A percentile compares a stretch with the other conserved stretches of the same genome.
Evolutionary conservation across 805 yeast genomes (phyloP).

Genomic region (Schizosaccharomyces osmophilus): DNA sequence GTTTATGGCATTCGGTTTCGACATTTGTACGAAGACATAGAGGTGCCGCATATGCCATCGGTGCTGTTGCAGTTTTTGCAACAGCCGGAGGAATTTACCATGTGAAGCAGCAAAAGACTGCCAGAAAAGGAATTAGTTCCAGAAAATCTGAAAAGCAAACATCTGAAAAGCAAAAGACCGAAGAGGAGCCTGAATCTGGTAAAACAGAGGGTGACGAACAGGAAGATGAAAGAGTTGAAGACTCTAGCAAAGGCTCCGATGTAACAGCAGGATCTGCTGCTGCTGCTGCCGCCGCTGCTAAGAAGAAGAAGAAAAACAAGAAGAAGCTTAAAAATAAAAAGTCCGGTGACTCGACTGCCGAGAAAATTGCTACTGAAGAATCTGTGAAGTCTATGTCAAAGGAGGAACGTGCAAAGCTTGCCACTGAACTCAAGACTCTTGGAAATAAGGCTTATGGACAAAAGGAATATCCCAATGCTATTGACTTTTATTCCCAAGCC

Average conservation of each 20-base stretch:
- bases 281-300: slow-evolving; percentile 4
- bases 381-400: slow-evolving; percentile 9
- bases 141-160: slow-evolving; percentile 3
- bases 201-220: slow-evolving; percentile 1
- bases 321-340: slow-evolving; percentile 17
- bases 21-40: slow-evolving; percentile 9
- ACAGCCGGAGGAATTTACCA: slow-evolving; percentile 10
- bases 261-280: slow-evolving; percentile 2
- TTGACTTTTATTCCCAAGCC: slow-evolving; percentile 58
- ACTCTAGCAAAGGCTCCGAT: neutral
- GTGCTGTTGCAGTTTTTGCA: slow-evolving; percentile 8
- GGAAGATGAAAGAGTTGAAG: slow-evolving; percentile 1
- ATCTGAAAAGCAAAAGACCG: neutral
- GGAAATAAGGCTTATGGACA: slow-evolving; percentile 61
- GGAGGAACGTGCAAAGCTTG: slow-evolving; percentile 15
- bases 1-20: slow-evolving; percentile 6
- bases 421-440: slow-evolving; percentile 59
- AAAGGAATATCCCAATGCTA: slow-evolving; percentile 51
- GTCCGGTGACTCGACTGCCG: slow-evolving; percentile 31
- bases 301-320: slow-evolving; percentile 4
- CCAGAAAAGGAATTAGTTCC: neutral
- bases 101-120: slow-evolving; percentile 5
- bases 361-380: slow-evolving; percentile 22
- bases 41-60: slow-evolving; percentile 7
- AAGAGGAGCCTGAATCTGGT: neutral